phyloP scores from a whole-genome alignment of 148 eudicot species.

The Beta vulgaris region DNA sequence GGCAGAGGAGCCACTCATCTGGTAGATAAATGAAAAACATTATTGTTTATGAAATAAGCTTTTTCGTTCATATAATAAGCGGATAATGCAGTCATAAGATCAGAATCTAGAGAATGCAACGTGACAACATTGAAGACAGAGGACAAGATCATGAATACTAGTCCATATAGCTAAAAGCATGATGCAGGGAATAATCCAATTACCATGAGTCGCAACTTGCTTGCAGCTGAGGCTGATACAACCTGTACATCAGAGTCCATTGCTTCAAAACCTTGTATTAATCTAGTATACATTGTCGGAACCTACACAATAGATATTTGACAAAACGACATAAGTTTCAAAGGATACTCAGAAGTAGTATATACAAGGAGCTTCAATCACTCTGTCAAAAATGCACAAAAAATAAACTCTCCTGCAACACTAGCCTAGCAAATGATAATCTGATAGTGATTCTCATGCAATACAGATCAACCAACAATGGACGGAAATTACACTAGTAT shows the following conservation, averaged over 20 bases:
- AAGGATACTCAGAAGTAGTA: no score
- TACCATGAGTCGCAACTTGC: slow-evolving; percentile 94
- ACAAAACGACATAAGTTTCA: no score
- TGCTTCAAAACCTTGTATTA: slow-evolving; percentile 97
- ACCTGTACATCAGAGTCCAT: slow-evolving; percentile 73
- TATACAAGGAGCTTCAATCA: slow-evolving; percentile 7
- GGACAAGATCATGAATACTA: neutral
- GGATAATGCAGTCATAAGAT: neutral
- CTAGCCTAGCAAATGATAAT: neutral
- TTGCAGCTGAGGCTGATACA: slow-evolving; percentile 74
- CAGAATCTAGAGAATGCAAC: neutral
- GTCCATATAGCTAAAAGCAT: neutral
- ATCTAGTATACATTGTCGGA: slow-evolving; percentile 93
- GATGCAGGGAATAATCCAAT: slow-evolving; percentile 19
- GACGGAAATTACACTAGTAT: neutral
- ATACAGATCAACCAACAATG: neutral
- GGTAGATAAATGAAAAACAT: slow-evolving; percentile 23
- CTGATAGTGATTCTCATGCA: neutral
- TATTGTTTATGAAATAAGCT: neutral
- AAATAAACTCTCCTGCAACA: neutral
- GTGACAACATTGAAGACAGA: neutral
- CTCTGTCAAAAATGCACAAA: neutral
- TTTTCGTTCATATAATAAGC: neutral
- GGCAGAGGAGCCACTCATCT: slow-evolving; percentile 99
- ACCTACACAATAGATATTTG: slow-evolving; percentile 53